Evolutionary conservation across 2,329 filamentous ascomycete species (phyloP), one percentile per base, ranked within the genome.

Genomic region (Pseudocercospora fuligena): DNA sequence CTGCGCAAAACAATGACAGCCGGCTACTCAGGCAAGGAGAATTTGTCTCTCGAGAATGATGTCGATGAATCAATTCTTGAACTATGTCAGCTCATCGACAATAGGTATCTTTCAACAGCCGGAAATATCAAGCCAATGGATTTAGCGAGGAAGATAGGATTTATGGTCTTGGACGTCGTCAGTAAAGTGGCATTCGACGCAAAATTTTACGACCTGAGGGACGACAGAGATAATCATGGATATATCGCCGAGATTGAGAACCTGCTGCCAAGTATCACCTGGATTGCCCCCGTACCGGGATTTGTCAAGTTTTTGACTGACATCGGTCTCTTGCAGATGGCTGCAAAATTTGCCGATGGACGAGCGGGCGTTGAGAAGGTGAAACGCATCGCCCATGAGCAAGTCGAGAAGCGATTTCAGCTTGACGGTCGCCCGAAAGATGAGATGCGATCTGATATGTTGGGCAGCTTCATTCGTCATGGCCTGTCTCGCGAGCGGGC

Each of bases 11-110:
- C 58, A 58, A 69, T 63, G 59, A 19, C 61, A 16, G 57, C 61
- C 11, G 58, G 57, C 19, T 67, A 66, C 43, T 65, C 62, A 2
- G 62, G 67, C 11, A 68, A 68, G 56, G 66, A 65, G 29, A 64
- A 66, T 27, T 31, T 58, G 19, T 43, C 57, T 2, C 33, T 68
- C 5, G 66, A 64, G 14, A 23, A 12, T 25, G 53, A 63, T 21
- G 31, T 69, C n/a, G 53, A 65, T 54, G 60, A 31, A 21, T 36
- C 27, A 14, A 40, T 67, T 19, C 40, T 59, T 29, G 56, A 64
- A 8, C 58, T 69, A 14, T 21, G 46, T 31, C 29, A 51, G 3
- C 46, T 58, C 49, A 62, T 67, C 31, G 49, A 66, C 14, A 46
- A 46, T 23, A 66, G 62, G 46, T 63, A 65, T 31, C 51, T 40